Percentiles rank a stretch among this genome's conserved stretches.
Evolutionary conservation across 2,329 filamentous ascomycete genomes (phyloP).

Genomic region (Penicillium sp.): DNA sequence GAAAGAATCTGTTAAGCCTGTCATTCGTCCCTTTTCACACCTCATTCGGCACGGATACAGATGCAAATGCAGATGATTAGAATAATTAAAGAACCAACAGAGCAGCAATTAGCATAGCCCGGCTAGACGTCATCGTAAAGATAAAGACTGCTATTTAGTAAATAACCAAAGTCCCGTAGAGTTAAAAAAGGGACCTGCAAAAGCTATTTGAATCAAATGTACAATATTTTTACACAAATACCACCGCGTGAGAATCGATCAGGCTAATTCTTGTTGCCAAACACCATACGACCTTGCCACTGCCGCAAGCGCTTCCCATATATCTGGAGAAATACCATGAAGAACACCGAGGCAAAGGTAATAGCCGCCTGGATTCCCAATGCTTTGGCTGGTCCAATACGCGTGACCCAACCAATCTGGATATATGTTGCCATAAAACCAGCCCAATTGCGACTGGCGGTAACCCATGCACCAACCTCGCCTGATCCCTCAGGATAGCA

Average conservation of each 20-base stretch:
- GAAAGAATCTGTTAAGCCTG: too few species aligned
- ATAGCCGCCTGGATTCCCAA: slow-evolving; percentile 53
- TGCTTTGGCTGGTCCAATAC: slow-evolving; percentile 47
- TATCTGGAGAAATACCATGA: slow-evolving; percentile 40
- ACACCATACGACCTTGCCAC: slow-evolving; percentile 37
- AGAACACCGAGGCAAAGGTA: slow-evolving; percentile 38
- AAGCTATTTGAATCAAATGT: neutral
- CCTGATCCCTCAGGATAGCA: slow-evolving; percentile 44
- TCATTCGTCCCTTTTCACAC: too few species aligned
- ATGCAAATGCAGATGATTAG: too few species aligned
- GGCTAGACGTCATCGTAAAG: too few species aligned
- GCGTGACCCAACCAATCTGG: slow-evolving; percentile 55
- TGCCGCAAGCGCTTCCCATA: slow-evolving; percentile 41
- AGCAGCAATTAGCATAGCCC: too few species aligned
- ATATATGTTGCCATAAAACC: slow-evolving; percentile 50
- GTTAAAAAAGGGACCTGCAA: too few species aligned
- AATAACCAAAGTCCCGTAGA: too few species aligned
- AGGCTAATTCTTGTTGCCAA: slow-evolving; percentile 7
- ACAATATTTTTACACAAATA: neutral
- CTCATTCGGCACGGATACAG: too few species aligned
- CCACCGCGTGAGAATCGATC: neutral
- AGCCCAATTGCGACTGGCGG: slow-evolving; percentile 52
- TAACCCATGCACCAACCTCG: slow-evolving; percentile 52
- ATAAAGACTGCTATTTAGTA: too few species aligned
- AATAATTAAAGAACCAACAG: too few species aligned